Evolutionary conservation across 2,329 filamentous ascomycete genomes (phyloP).

Genomic region (Neophaeococcomyces mojaviensis): DNA sequence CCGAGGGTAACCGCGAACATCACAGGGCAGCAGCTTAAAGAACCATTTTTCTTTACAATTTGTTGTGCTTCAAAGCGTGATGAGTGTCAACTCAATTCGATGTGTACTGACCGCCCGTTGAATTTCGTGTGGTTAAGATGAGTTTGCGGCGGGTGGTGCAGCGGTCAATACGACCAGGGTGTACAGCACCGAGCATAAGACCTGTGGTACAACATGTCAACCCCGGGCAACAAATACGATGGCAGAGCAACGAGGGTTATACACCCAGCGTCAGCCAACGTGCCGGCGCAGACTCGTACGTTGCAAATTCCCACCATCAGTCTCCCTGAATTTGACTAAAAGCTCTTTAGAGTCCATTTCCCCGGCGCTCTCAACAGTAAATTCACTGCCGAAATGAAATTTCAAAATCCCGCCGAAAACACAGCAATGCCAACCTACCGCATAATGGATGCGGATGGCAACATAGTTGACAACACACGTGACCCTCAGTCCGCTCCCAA

Average conservation of each 20-base stretch:
- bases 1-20: slow-evolving; percentile 15
- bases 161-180: slow-evolving; percentile 2
- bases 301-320: background rate
- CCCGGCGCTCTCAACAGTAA: slow-evolving; percentile 92
- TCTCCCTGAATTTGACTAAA: background rate
- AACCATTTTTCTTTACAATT: too few relatives aligned
- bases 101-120: too few relatives aligned
- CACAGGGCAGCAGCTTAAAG: too few relatives aligned
- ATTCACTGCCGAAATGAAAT: slow-evolving; percentile 74
- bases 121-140: too few relatives aligned
- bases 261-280: slow-evolving; percentile 11
- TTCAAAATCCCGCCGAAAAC: slow-evolving; percentile 64
- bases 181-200: background rate
- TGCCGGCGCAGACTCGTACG: slow-evolving; percentile 51
- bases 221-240: background rate
- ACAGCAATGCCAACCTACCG: slow-evolving; percentile 84
- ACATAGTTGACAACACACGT: slow-evolving; percentile 67
- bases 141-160: background rate
- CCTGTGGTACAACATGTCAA: slow-evolving; percentile 6
- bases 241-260: background rate
- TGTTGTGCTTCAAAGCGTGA: too few relatives aligned
- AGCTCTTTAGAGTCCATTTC: slow-evolving; percentile 53
- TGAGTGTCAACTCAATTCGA: too few relatives aligned
- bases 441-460: slow-evolving; percentile 80
- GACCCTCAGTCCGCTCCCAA: slow-evolving; percentile 57